Evolutionary conservation across 192 early-diverging fungal species (phyloP).

Genomic region (Endogone sp.): DNA sequence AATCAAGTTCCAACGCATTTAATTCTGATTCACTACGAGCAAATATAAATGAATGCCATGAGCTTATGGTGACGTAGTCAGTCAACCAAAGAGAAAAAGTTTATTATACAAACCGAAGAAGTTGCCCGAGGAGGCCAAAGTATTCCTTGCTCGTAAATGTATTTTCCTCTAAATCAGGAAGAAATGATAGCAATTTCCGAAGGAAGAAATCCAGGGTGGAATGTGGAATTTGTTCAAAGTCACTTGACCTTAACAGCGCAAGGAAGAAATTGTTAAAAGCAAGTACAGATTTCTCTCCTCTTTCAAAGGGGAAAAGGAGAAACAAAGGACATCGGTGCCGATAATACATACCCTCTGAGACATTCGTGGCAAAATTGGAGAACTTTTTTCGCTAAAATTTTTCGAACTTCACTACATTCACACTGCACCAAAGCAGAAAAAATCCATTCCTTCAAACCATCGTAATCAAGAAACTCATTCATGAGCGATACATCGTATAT

Average conservation of each 20-base stretch:
- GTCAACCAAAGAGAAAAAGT: not conserved
- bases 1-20: not conserved
- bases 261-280: not conserved
- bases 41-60: not conserved
- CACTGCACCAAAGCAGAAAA: conserved; percentile 9
- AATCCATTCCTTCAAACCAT: conserved; percentile 14
- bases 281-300: too few species aligned
- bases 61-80: not conserved
- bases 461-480: conserved; percentile 9
- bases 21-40: not conserved
- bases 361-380: conserved; percentile 13
- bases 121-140: conserved; percentile 12
- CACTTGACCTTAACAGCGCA: not conserved
- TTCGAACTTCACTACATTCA: conserved; percentile 14
- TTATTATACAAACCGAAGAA: not conserved
- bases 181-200: conserved; percentile 7
- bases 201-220: conserved; percentile 8
- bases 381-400: conserved; percentile 4
- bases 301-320: too few species aligned
- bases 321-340: too few species aligned
- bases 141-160: conserved; percentile 20
- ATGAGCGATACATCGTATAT: conserved; percentile 12
- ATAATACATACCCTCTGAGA: not conserved
- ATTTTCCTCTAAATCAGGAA: conserved; percentile 15
- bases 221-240: not conserved